Conservation (phyloP, 495 filamentous ascomycete genomes). For the Penicillium egyptiacum region DNA sequence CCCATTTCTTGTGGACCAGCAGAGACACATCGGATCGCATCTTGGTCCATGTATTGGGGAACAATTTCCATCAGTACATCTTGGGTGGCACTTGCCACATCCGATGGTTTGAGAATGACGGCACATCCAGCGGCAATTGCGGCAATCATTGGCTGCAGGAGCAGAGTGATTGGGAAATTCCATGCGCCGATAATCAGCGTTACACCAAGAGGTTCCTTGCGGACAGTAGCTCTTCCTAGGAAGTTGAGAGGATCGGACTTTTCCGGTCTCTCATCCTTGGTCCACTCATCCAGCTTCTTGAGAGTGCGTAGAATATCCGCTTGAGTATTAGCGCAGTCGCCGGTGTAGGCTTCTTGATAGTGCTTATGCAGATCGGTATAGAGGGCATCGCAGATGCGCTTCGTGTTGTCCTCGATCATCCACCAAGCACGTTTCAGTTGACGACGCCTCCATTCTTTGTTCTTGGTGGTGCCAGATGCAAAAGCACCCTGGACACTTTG, state of each 20-base stretch:
- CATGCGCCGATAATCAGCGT: conserved; percentile 84
- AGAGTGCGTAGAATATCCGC: conserved; percentile 71
- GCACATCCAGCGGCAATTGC: conserved; percentile 87
- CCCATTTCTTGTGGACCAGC: conserved; percentile 73
- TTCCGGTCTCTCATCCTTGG: conserved; percentile 65
- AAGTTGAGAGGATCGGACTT: conserved; percentile 60
- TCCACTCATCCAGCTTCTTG: conserved; percentile 70
- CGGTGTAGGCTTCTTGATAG: conserved; percentile 60
- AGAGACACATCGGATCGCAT: conserved; percentile 68
- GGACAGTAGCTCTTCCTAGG: conserved; percentile 62
- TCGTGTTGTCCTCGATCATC: conserved; percentile 65
- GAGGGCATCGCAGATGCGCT: conserved; percentile 63
- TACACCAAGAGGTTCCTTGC: conserved; percentile 79
- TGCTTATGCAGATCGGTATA: conserved; percentile 71
- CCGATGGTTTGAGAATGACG: conserved; percentile 79
- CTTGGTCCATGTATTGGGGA: conserved; percentile 64
- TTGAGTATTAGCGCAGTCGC: conserved; percentile 63
- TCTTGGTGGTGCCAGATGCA: conserved; percentile 34
- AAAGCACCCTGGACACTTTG: conserved; percentile 31
- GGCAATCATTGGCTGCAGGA: conserved; percentile 72
- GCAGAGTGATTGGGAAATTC: conserved; percentile 79
- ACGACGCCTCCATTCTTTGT: conserved; percentile 43
- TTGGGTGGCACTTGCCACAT: conserved; percentile 66
- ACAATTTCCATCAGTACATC: conserved; percentile 73
- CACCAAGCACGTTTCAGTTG: conserved; percentile 53